Evolutionary conservation across 305 asterid species (phyloP).

Genomic region (Fraxinus dipetala): DNA sequence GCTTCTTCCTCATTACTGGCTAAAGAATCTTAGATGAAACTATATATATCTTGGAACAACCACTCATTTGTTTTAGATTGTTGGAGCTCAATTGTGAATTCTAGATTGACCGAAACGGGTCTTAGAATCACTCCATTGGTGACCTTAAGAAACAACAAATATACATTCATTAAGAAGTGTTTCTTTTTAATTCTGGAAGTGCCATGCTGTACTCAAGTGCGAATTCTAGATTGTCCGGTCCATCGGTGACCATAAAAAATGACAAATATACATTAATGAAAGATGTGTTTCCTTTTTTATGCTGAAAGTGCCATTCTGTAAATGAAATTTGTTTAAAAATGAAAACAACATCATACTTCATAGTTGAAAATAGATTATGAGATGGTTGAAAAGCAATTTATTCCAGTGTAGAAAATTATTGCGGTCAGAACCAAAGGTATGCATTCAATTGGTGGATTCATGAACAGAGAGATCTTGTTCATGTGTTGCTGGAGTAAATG

Average conservation of each 20-base stretch:
- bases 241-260: neutral
- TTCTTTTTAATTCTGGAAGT: neutral
- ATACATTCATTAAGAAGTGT: neutral
- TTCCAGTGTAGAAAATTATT: neutral
- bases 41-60: neutral
- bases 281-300: neutral
- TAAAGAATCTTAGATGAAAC: neutral
- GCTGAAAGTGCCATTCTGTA: neutral
- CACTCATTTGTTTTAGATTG: neutral
- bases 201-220: neutral
- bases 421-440: neutral
- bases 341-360: neutral
- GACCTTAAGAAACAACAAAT: neutral
- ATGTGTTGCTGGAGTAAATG: neutral
- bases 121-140: neutral
- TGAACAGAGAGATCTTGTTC: neutral
- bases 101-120: neutral
- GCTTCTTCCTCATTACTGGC: neutral
- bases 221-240: neutral
- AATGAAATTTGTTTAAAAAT: neutral
- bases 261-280: neutral
- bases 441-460: neutral
- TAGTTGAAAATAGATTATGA: neutral
- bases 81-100: neutral
- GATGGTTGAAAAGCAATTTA: neutral